Conservation (phyloP, 192 early-diverging fungal species). For the Coemansia sp. region DNA sequence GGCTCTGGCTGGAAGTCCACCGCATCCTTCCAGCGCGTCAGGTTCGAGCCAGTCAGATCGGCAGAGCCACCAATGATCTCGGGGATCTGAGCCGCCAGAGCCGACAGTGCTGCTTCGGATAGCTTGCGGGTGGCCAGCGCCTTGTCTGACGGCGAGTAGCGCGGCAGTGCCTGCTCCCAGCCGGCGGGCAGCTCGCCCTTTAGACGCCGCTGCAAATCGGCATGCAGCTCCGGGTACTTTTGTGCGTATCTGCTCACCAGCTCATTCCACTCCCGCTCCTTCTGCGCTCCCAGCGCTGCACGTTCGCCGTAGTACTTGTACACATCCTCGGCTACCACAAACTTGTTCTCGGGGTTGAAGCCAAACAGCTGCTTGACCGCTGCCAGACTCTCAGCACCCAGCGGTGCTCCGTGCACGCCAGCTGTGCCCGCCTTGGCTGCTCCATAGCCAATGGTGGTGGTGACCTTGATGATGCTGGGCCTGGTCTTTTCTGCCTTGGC, state of each 20-base stretch:
- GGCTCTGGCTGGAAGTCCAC: constrained; percentile 84
- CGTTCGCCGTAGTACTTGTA: constrained; percentile 55
- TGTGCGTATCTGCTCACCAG: constrained; percentile 68
- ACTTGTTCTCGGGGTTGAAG: constrained; percentile 73
- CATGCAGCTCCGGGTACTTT: constrained; percentile 65
- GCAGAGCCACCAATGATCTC: constrained; percentile 94
- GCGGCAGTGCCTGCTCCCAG: constrained; percentile 71
- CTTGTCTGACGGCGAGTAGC: constrained; percentile 77
- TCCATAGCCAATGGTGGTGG: constrained; percentile 93
- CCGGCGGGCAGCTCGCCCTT: constrained; percentile 68
- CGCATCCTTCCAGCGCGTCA: constrained; percentile 94
- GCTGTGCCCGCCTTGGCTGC: constrained; percentile 84
- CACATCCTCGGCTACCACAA: constrained; percentile 69
- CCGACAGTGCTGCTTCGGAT: constrained; percentile 81
- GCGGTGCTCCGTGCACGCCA: constrained; percentile 88
- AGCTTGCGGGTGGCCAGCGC: constrained; percentile 84
- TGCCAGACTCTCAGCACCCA: constrained; percentile 74
- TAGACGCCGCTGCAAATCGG: constrained; percentile 75
- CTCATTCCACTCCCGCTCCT: constrained; percentile 72
- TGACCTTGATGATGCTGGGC: constrained; percentile 84
- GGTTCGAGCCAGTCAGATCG: constrained; percentile 94
- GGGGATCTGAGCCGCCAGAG: constrained; percentile 72
- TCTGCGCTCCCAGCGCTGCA: constrained; percentile 59
- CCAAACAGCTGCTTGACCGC: constrained; percentile 80
- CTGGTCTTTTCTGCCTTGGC: constrained; percentile 80